Evolutionary conservation across 1,139 yeast genomes (phyloP), one percentile per base, ranked within the genome.

Genomic region (Debaryomyces sp.): DNA sequence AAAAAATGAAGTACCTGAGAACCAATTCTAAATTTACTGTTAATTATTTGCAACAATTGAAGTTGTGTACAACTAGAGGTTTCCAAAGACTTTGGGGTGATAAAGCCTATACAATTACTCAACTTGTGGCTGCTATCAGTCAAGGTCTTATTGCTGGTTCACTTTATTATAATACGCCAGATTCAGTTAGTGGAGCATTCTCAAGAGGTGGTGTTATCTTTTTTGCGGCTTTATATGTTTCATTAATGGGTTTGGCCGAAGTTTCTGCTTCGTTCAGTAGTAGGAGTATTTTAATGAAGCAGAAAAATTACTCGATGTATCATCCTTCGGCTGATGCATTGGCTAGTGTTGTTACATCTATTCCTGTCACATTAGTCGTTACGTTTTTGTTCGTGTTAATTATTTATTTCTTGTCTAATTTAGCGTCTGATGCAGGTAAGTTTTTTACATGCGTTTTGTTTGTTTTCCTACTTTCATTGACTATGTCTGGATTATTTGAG

Each of bases 241-340:
- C 83, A 12, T 67, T 82, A 55, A 75, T 80, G 73, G 78, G 82
- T 41, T 59, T 83, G 48, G 84, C 86, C 15, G 83, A 81, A 56
- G 71, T 82, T 43, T 65, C 81, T 18, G 65, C 68, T 17, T 60
- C 75, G 12, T 82, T 81, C 53, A 70, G 68, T 9, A 74, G 73
- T 46, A 73, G 85, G 60, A 81, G 81, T 38, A 79, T 83, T 48
- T 60, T 82, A 49, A 72, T 74, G 63, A 83, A 83, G 56, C 88
- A 83, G 53, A 77, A 75, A 52, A 75, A 78, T 22, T 83, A 82
- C 53, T 72, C 82, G 1, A 65, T 83, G 56, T 82, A 77, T 53
- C 85, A 80, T 58, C 83, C 85, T 6, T 74, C 84, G 17, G 81
- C 86, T n/a, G 85, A 81, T 57, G 77, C 82, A 2, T 54, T 83